Evolutionary conservation across 1,139 yeast species (phyloP).

Genomic region (Zygosaccharomyces pseudobailii): DNA sequence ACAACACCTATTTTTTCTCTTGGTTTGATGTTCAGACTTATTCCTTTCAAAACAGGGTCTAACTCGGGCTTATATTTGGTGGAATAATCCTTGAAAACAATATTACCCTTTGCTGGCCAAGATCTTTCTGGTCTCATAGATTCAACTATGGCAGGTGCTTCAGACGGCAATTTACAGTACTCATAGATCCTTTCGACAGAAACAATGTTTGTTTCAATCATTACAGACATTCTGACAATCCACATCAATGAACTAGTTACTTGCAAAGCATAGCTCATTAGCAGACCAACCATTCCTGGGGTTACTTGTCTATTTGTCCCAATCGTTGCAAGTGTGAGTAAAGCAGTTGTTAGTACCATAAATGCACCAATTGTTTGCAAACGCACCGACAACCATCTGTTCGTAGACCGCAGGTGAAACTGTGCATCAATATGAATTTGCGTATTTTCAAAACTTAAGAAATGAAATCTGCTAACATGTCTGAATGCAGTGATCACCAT

Average conservation of each 20-base stretch:
- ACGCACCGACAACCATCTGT: slow-evolving; percentile 71
- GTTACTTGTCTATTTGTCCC: slow-evolving; percentile 45
- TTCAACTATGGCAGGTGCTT: slow-evolving; percentile 44
- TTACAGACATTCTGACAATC: slow-evolving; percentile 64
- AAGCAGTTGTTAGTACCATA: slow-evolving; percentile 56
- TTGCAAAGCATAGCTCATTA: slow-evolving; percentile 66
- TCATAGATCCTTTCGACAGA: slow-evolving; percentile 75
- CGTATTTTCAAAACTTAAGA: slow-evolving; percentile 53
- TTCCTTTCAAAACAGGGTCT: slow-evolving; percentile 53
- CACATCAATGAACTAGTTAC: slow-evolving; percentile 56
- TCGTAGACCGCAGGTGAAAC: slow-evolving; percentile 51
- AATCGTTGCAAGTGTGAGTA: slow-evolving; percentile 51
- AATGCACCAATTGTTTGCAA: slow-evolving; percentile 65
- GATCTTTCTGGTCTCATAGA: slow-evolving; percentile 33
- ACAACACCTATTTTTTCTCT: slow-evolving; percentile 74
- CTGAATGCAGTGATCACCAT: slow-evolving; percentile 55
- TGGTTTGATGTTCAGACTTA: slow-evolving; percentile 49
- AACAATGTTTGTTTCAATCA: slow-evolving; percentile 69
- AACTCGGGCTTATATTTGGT: slow-evolving; percentile 58
- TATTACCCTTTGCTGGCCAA: slow-evolving; percentile 63
- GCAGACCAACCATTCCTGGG: slow-evolving; percentile 69
- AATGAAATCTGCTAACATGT: slow-evolving; percentile 50
- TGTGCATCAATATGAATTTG: slow-evolving; percentile 60
- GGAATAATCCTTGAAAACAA: slow-evolving; percentile 55
- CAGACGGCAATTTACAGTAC: slow-evolving; percentile 58